phyloP scores from a whole-genome alignment of 1,139 yeast species.

The Petasospora fabianii region DNA sequence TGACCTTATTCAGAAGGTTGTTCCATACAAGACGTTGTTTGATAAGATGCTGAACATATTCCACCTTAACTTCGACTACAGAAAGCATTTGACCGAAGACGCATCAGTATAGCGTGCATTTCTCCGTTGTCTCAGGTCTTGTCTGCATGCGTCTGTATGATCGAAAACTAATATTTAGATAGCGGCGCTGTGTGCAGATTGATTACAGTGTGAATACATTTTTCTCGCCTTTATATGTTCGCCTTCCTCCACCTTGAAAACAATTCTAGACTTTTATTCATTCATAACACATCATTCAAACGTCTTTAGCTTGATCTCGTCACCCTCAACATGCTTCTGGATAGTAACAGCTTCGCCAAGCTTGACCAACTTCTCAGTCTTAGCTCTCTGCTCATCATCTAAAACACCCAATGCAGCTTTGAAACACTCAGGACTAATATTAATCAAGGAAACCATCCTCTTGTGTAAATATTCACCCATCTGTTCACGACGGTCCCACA shows the following conservation, averaged over 20 bases:
- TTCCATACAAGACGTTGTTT: slow-evolving; percentile 13
- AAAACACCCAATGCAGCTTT: slow-evolving; percentile 45
- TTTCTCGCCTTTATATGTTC: too few relatives aligned
- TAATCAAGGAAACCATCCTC: slow-evolving; percentile 50
- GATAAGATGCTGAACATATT: slow-evolving; percentile 20
- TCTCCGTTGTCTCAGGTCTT: too few relatives aligned
- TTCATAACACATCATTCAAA: slow-evolving; percentile 22
- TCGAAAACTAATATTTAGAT: too few relatives aligned
- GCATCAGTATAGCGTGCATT: neutral
- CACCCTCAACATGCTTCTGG: slow-evolving; percentile 1
- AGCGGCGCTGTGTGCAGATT: too few relatives aligned
- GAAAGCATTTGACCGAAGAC: slow-evolving; percentile 14
- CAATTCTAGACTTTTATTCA: too few relatives aligned
- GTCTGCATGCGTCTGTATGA: too few relatives aligned
- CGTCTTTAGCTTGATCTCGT: slow-evolving; percentile 22
- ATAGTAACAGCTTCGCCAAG: slow-evolving; percentile 2
- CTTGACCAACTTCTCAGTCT: slow-evolving; percentile 42
- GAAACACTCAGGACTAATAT: slow-evolving; percentile 48
- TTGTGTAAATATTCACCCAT: slow-evolving; percentile 44
- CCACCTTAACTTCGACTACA: slow-evolving; percentile 21
- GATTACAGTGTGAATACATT: too few relatives aligned
- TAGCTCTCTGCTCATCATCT: slow-evolving; percentile 36
- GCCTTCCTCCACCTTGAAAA: too few relatives aligned
- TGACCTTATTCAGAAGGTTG: slow-evolving; percentile 6
- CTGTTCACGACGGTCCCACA: slow-evolving; percentile 17